Conservation (phyloP, 495 filamentous ascomycete genomes). For the Trichocladium antarcticum region DNA sequence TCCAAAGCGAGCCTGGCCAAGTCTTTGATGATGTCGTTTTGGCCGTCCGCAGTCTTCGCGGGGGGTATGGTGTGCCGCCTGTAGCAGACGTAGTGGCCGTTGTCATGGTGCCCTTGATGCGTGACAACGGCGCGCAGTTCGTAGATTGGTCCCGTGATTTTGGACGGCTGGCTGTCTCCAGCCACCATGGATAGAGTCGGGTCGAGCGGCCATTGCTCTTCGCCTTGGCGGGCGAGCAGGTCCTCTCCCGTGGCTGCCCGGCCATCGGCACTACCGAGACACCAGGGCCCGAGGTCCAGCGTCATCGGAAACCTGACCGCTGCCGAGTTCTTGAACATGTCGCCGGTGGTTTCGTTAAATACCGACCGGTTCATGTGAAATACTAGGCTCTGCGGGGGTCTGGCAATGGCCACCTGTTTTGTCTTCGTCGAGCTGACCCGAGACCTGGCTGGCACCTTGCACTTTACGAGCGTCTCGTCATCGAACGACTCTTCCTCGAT, state of each 20-base stretch:
- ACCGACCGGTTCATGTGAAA: slow-evolving; percentile 86
- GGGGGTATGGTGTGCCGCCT: slow-evolving; percentile 46
- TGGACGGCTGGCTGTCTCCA: slow-evolving; percentile 30
- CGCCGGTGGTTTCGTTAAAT: slow-evolving; percentile 71
- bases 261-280: slow-evolving; percentile 45
- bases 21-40: neutral
- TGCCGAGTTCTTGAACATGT: slow-evolving; percentile 72
- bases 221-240: slow-evolving; percentile 9
- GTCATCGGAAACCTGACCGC: slow-evolving; percentile 59
- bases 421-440: slow-evolving; percentile 69
- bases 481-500: slow-evolving; percentile 70
- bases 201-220: slow-evolving; percentile 57
- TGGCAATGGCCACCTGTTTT: slow-evolving; percentile 72
- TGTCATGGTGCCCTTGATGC: slow-evolving; percentile 84
- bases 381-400: slow-evolving; percentile 65
- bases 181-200: slow-evolving; percentile 60
- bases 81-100: slow-evolving; percentile 92
- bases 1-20: neutral
- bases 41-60: neutral
- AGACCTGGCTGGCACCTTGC: slow-evolving; percentile 58
- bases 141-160: slow-evolving; percentile 50
- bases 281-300: slow-evolving; percentile 71
- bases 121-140: slow-evolving; percentile 75
- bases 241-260: neutral
- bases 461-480: slow-evolving; percentile 64